Conservation (phyloP, 2,329 filamentous ascomycete species). For the Didymella keratinophila region DNA sequence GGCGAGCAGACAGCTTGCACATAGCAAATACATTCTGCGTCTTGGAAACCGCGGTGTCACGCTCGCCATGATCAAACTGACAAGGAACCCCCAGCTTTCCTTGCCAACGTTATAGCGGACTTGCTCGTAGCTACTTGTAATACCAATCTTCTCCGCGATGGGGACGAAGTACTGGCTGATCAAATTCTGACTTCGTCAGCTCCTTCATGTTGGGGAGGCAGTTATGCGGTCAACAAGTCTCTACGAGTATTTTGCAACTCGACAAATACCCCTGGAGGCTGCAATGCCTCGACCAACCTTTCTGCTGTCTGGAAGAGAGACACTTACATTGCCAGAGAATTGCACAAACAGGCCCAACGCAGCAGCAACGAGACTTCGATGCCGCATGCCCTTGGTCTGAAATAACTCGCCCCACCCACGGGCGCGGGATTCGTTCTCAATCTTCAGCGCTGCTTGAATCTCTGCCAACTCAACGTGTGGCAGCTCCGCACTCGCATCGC, state of each 20-base stretch:
- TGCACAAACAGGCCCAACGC: slow-evolving; percentile 72
- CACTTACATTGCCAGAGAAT: slow-evolving; percentile 60
- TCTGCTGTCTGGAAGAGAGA: not conserved
- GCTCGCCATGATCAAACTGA: slow-evolving; percentile 64
- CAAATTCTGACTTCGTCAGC: slow-evolving; percentile 58
- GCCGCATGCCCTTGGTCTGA: slow-evolving; percentile 69
- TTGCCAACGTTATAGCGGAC: slow-evolving; percentile 62
- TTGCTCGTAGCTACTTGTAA: slow-evolving; percentile 54
- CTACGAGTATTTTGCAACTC: not conserved
- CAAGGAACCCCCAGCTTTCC: slow-evolving; percentile 66
- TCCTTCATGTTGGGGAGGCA: too few species aligned
- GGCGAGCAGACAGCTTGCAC: slow-evolving; percentile 44
- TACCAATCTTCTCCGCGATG: slow-evolving; percentile 68
- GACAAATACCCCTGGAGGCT: not conserved
- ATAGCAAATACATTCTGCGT: slow-evolving; percentile 63
- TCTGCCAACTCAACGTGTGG: slow-evolving; percentile 73
- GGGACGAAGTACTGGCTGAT: slow-evolving; percentile 71
- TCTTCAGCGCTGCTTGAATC: slow-evolving; percentile 68
- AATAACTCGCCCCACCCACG: slow-evolving; percentile 68
- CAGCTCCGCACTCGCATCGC: slow-evolving; percentile 60
- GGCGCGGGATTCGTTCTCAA: slow-evolving; percentile 62
- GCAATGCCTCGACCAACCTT: too few species aligned
- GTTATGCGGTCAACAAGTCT: not conserved
- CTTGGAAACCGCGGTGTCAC: slow-evolving; percentile 64
- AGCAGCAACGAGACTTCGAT: slow-evolving; percentile 67